Percentiles rank a stretch among this genome's conserved stretches.
Evolutionary conservation across 345 rosid genomes (phyloP).

Genomic region (Triadica sebifera): DNA sequence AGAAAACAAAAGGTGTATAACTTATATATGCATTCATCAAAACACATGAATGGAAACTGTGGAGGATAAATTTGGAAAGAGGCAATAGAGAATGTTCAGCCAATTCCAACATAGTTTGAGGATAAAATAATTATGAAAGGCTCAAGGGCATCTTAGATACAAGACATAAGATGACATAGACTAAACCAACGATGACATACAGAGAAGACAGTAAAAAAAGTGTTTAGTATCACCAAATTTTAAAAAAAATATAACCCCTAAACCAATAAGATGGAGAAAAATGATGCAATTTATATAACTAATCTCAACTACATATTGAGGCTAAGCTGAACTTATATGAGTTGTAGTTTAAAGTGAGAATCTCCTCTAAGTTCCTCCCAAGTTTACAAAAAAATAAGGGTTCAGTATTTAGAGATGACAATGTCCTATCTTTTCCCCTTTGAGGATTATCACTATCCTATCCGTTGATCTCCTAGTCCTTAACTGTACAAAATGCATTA

Average conservation of each 20-base stretch:
- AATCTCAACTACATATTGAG: neutral
- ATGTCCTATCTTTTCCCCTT: no score
- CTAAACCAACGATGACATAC: neutral
- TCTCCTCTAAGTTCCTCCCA: neutral
- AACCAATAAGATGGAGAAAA: neutral
- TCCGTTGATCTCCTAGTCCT: no score
- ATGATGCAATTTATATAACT: no score
- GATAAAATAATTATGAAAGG: neutral
- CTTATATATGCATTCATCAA: neutral
- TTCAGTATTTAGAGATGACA: no score
- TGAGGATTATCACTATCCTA: no score
- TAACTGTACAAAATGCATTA: no score
- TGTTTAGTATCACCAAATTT: neutral
- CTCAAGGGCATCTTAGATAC: neutral
- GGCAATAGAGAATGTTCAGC: no score
- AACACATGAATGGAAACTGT: neutral
- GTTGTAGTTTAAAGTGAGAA: neutral
- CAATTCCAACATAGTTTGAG: neutral
- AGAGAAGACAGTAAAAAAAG: neutral
- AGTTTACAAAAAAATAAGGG: neutral
- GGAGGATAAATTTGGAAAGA: no score
- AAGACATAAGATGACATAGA: neutral
- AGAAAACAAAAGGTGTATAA: neutral
- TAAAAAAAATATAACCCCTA: neutral
- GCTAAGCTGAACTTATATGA: neutral